A percentile compares a stretch with the other conserved stretches of the same genome.
Evolutionary conservation across 164 flowering plant genomes (phyloP).

Genomic region (Houttuynia cordata): DNA sequence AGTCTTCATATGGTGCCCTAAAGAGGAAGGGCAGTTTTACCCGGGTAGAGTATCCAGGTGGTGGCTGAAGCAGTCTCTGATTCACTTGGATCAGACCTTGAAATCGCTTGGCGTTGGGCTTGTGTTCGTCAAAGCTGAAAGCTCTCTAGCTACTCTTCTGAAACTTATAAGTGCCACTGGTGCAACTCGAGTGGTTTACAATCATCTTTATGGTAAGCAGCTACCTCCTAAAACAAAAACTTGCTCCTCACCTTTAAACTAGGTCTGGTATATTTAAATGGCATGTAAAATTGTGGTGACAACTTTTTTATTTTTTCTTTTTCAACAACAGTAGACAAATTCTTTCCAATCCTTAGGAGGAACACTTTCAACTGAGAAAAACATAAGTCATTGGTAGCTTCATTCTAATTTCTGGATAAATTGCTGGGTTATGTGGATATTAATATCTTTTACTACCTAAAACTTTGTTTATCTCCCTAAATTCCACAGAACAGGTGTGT

Average conservation of each 20-base stretch:
- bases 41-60: conserved; percentile 93
- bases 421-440: background rate
- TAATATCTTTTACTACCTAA: too few relatives aligned
- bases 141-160: conserved; percentile 55
- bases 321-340: too few relatives aligned
- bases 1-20: conserved; percentile 89
- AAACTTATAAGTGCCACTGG: conserved; percentile 47
- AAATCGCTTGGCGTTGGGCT: conserved; percentile 66
- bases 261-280: too few relatives aligned
- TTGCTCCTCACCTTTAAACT: background rate
- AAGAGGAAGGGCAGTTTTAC: conserved; percentile 76
- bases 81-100: conserved; percentile 60
- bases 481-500: background rate
- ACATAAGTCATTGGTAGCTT: background rate
- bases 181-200: conserved; percentile 69
- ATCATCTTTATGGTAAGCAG: conserved; percentile 74
- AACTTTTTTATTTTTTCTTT: too few relatives aligned
- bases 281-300: too few relatives aligned
- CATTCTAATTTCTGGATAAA: background rate
- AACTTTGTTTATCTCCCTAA: background rate
- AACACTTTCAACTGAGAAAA: background rate
- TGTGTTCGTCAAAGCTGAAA: conserved; percentile 46
- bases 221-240: background rate
- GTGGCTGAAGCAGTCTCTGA: conserved; percentile 92
- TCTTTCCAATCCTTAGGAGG: too few relatives aligned